A percentile compares a stretch with the other conserved stretches of the same genome.
These are phyloP conservation scores for Trichoderma erinaceum DNA, from an alignment of 495 filamentous ascomycete genomes.

Conservation along the genomic window DNA sequence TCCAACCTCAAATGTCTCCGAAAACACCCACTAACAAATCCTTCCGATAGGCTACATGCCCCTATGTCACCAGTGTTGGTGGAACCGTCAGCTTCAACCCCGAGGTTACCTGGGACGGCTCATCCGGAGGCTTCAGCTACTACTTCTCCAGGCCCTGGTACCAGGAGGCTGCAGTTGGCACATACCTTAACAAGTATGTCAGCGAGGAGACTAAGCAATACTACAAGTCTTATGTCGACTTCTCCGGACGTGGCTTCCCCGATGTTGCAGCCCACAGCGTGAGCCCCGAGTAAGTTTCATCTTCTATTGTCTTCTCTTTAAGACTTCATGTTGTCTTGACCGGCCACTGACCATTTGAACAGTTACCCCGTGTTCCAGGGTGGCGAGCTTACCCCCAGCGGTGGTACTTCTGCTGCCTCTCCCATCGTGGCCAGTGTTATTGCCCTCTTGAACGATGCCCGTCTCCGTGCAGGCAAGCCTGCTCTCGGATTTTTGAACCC, in stretches of 20 bases:
- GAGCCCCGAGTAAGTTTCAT: constrained; percentile 4
- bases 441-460: constrained; percentile 58
- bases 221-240: constrained; percentile 52
- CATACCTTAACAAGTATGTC: constrained; percentile 43
- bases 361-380: constrained; percentile 5
- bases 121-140: constrained; percentile 65
- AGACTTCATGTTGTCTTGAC: background rate
- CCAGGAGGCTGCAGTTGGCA: constrained; percentile 51
- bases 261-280: constrained; percentile 10
- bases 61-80: constrained; percentile 67
- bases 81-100: constrained; percentile 53
- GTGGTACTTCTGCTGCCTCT: constrained; percentile 37
- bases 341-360: background rate
- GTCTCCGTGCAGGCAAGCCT: constrained; percentile 43
- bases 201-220: constrained; percentile 17
- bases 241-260: constrained; percentile 68
- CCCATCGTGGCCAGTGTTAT: constrained; percentile 56
- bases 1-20: background rate
- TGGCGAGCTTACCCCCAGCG: background rate
- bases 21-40: constrained; percentile 42
- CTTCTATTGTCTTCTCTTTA: background rate
- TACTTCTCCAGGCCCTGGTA: constrained; percentile 55
- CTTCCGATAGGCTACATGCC: constrained; percentile 62
- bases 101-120: constrained; percentile 53
- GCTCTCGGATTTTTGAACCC: constrained; percentile 65